A percentile compares a stretch with the other conserved stretches of the same genome.
Conservation (phyloP, 2,329 filamentous ascomycete genomes). For the Verticillium tricorpus region DNA sequence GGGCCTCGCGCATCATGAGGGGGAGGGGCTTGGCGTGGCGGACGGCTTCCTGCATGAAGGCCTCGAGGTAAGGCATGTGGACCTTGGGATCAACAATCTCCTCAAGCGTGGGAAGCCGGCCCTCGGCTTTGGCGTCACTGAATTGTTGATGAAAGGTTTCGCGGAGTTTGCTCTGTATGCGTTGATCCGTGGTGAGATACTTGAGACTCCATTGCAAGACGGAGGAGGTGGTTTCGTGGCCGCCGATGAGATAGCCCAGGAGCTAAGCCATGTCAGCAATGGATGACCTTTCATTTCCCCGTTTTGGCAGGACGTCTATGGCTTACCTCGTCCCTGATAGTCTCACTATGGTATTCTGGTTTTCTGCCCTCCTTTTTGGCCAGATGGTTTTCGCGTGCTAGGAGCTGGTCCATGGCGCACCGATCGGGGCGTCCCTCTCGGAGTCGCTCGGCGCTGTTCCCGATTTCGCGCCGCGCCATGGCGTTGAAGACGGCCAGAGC, state of each 20-base stretch:
- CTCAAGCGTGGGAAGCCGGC: slow-evolving; percentile 14
- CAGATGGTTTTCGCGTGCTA: slow-evolving; percentile 23
- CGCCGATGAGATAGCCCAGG: slow-evolving; percentile 20
- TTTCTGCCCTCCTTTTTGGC: slow-evolving; percentile 23
- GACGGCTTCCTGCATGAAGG: slow-evolving; percentile 22
- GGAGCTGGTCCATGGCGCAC: slow-evolving; percentile 25
- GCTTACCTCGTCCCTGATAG: slow-evolving; percentile 27
- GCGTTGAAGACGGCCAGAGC: not conserved
- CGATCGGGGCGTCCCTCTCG: not conserved
- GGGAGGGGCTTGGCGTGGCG: slow-evolving; percentile 18
- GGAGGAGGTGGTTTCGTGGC: slow-evolving; percentile 20
- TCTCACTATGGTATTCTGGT: slow-evolving; percentile 22
- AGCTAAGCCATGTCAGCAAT: slow-evolving; percentile 10
- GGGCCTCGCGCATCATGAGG: slow-evolving; percentile 17
- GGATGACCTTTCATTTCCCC: not conserved
- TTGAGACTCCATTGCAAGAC: slow-evolving; percentile 19
- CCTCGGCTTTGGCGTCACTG: slow-evolving; percentile 10
- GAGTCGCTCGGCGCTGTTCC: not conserved
- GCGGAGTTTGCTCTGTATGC: slow-evolving; percentile 21
- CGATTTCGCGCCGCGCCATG: slow-evolving; percentile 4
- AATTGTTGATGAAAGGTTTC: slow-evolving; percentile 10
- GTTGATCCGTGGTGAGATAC: slow-evolving; percentile 12
- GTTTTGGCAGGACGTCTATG: not conserved
- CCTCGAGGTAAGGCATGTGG: slow-evolving; percentile 21
- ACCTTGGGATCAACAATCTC: slow-evolving; percentile 15